Conservation (phyloP, 2,329 filamentous ascomycete species). For the Alternaria longipes region DNA sequence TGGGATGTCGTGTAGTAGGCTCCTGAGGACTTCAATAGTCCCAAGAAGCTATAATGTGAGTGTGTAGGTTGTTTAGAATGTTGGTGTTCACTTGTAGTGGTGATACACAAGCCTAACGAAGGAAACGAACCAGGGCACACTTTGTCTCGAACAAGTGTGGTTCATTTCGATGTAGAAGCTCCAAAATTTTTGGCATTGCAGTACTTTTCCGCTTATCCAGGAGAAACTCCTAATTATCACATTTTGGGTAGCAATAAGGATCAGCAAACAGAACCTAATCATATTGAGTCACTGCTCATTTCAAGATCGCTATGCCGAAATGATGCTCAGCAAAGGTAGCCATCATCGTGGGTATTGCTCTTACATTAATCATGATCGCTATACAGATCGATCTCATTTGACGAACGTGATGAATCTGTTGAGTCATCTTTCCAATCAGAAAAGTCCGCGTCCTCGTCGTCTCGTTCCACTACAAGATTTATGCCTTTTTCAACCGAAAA, state of each 20-base stretch:
- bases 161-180: too few species aligned
- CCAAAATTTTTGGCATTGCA: too few species aligned
- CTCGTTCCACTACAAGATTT: constrained; percentile 16
- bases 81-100: neutral
- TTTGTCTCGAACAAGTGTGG: neutral
- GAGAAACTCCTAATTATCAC: too few species aligned
- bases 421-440: constrained; percentile 12
- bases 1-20: neutral
- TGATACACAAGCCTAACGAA: neutral
- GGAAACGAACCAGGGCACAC: neutral
- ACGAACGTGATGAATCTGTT: constrained; percentile 21
- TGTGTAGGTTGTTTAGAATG: neutral
- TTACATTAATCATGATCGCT: constrained; percentile 9
- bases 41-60: too few species aligned
- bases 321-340: neutral
- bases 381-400: constrained; percentile 28
- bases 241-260: neutral
- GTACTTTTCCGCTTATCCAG: too few species aligned
- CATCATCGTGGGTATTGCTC: neutral
- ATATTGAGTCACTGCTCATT: neutral
- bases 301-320: neutral
- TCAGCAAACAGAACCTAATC: neutral
- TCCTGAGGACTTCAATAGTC: neutral
- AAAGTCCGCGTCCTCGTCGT: constrained; percentile 5
- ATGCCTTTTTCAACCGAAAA: constrained; percentile 14